Base-by-base conservation (phyloP, 2,329 filamentous ascomycete genomes). In the Colletotrichum echinochloae region DNA sequence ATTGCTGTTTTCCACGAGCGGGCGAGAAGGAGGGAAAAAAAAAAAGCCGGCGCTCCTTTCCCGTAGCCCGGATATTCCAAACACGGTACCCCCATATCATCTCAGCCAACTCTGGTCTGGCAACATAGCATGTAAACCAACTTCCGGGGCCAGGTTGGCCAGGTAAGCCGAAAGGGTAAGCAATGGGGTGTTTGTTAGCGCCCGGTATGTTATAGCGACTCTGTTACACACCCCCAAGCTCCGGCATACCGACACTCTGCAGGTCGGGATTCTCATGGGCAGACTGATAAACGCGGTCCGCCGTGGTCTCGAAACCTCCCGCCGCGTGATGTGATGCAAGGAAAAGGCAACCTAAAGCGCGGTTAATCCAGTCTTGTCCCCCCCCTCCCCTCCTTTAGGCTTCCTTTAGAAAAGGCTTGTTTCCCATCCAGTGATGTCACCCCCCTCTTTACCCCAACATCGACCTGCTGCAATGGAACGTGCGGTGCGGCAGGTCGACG, bases 381-480 rank as follows among this genome's bases (percentile, higher is more conserved):
- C 18, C 8, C 2, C 3, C 7, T 5, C 52, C 5, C 20, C 33
- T 23, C n/a, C 54, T 56, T 4, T 12, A n/a, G n/a, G 4, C 20
- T 7, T n/a, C n/a, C 14, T 6, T 41, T 18, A 41, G 35, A 23
- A 67, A 67, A 64, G 65, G 65, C 65, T 67, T 67, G 26, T 67
- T 67, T 67, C 57, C 18, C 51, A 64, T 33, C 41, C 33, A 49
- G 60, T 67, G 65, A 64, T 67, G 65, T 67, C 65, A 67, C 20
- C 5, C 18, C 33, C 30, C 44, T 30, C 30, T 20, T 46, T 41
- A 44, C 39, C 39, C 39, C 55, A 54, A 54, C 28, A 33, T 54
- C 33, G 5, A 12, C 33, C n/a, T 49, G 33, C 46, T 61, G 46
- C 59, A 61, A 39, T 51, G 46, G 59, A 61, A 61, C 46, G 46